Percentiles rank a stretch among this genome's conserved stretches.
phyloP scores from a whole-genome alignment of 257 asterid genomes.

The Jacaranda copaia region DNA sequence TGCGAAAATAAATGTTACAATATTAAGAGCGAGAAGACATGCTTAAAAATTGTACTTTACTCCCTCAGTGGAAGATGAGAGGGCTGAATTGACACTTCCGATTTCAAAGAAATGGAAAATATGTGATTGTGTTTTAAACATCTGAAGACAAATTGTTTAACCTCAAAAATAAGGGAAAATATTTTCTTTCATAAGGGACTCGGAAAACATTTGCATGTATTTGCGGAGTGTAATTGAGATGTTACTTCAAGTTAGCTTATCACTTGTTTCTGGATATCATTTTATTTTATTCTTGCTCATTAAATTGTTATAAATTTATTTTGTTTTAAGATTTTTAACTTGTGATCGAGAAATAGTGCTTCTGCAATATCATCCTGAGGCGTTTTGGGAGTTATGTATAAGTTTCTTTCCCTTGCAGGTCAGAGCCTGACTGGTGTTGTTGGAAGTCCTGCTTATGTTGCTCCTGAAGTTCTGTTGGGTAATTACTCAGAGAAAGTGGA shows the following conservation, averaged over 20 bases:
- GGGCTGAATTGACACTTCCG: not conserved
- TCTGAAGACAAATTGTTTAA: not conserved
- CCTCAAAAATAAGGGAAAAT: not conserved
- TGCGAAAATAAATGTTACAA: not conserved
- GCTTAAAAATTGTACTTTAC: not conserved
- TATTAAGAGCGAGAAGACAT: not conserved
- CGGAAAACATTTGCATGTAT: not conserved
- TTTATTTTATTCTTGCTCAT: not conserved
- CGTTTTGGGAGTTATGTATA: not conserved
- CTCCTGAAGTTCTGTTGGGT: slow-evolving; percentile 67
- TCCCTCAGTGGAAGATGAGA: not conserved
- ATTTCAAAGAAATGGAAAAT: not conserved
- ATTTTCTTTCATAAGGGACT: not conserved
- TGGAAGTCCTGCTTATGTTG: slow-evolving; percentile 71
- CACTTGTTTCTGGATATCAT: slow-evolving; percentile 4
- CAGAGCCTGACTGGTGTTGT: slow-evolving; percentile 55
- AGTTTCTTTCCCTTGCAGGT: slow-evolving; percentile 41
- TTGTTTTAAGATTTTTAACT: not conserved
- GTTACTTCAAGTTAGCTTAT: not conserved
- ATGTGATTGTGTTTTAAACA: not conserved
- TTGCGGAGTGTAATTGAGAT: not conserved
- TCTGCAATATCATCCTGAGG: not conserved
- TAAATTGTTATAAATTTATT: not conserved
- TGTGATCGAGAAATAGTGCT: not conserved
- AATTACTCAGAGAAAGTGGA: slow-evolving; percentile 67